Evolutionary conservation across 1,284 basidiomycete genomes (phyloP).

Genomic region (Austropuccinia psidii): DNA sequence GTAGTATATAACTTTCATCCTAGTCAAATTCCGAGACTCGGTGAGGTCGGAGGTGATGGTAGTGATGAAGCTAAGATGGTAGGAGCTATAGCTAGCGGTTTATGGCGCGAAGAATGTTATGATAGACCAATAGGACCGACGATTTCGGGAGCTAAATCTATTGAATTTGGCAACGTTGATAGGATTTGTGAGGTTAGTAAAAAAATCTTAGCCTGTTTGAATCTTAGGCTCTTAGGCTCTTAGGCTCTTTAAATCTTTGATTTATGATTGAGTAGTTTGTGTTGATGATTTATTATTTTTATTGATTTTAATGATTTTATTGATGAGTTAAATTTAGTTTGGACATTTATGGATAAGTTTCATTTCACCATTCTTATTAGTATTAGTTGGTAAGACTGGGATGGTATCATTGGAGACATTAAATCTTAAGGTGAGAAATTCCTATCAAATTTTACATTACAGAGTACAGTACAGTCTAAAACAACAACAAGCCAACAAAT

Average conservation of each 20-base stretch:
- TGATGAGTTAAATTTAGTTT: too few relatives aligned
- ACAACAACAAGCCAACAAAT: not conserved
- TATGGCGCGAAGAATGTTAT: slow-evolving; percentile 24
- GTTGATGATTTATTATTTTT: not conserved
- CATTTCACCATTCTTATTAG: slow-evolving; percentile 4
- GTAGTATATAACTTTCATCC: slow-evolving; percentile 19
- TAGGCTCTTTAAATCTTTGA: not conserved
- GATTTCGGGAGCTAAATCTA: not conserved
- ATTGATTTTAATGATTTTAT: not conserved
- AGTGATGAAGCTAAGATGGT: slow-evolving; percentile 22
- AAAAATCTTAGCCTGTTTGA: not conserved
- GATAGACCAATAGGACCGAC: not conserved
- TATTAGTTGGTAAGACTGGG: slow-evolving; percentile 5
- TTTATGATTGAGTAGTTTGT: not conserved
- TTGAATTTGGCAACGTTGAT: not conserved
- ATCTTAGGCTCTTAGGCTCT: not conserved
- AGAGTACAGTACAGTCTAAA: not conserved
- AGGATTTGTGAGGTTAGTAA: slow-evolving; percentile 5
- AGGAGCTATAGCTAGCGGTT: slow-evolving; percentile 4
- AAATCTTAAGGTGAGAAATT: slow-evolving; percentile 1
- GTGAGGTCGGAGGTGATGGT: not conserved
- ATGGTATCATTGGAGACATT: not conserved
- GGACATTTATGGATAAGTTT: slow-evolving; percentile 8
- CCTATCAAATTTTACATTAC: too few relatives aligned
- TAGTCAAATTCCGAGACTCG: not conserved